Evolutionary conservation across 306 rosid genomes (phyloP).

Genomic region (Rosa rugosa): DNA sequence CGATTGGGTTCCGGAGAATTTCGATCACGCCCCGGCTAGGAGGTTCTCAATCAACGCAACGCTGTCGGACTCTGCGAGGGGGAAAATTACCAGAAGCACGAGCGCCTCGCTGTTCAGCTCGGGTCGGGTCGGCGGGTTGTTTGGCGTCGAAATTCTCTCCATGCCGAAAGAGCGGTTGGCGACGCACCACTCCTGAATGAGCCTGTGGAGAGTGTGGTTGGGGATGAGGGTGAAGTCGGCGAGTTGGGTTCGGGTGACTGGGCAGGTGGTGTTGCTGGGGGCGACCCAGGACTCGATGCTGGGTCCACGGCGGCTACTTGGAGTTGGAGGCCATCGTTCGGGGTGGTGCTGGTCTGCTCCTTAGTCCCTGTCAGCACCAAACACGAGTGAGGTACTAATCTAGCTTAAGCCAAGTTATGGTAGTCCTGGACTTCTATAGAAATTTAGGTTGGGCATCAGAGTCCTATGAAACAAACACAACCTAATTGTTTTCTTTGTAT

Average conservation of each 20-base stretch:
- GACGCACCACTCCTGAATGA: constrained; percentile 97
- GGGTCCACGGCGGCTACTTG: too few species aligned
- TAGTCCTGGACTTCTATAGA: too few species aligned
- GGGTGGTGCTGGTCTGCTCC: too few species aligned
- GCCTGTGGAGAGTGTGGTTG: constrained; percentile 84
- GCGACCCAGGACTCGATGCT: constrained; percentile 91
- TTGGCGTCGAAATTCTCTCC: constrained; percentile 93
- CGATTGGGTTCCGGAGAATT: constrained; percentile 45
- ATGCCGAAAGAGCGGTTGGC: constrained; percentile 79
- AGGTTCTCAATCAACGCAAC: constrained; percentile 60
- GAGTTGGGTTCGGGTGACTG: constrained; percentile 70
- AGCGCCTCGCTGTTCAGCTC: constrained; percentile 69
- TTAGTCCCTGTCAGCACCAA: too few species aligned
- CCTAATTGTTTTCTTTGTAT: too few species aligned
- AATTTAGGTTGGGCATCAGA: too few species aligned
- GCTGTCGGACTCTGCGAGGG: constrained; percentile 61
- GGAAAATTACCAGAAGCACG: constrained; percentile 59
- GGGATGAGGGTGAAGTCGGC: constrained; percentile 82
- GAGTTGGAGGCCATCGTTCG: too few species aligned
- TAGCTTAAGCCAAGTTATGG: too few species aligned
- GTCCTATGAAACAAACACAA: too few species aligned
- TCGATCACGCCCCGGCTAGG: constrained; percentile 79
- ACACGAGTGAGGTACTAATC: too few species aligned
- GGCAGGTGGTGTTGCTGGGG: constrained; percentile 88
- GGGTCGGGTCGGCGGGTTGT: constrained; percentile 79